These are phyloP conservation scores for Nicotiana paniculata DNA, from an alignment of 257 asterid genomes.

Conservation along the genomic window DNA sequence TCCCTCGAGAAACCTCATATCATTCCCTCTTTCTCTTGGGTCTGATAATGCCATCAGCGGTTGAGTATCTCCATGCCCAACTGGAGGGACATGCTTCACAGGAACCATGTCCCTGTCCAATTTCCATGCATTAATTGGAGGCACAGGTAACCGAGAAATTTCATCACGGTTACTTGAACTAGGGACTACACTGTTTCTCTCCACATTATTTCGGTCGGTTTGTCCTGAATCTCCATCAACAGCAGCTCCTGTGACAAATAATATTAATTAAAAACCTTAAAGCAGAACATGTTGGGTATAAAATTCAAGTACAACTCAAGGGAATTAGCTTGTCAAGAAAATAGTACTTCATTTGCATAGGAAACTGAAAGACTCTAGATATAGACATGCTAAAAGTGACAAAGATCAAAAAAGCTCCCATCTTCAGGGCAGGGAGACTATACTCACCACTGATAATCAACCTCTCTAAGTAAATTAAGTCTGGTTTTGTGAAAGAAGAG, in stretches of 20 bases:
- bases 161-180: conserved; percentile 52
- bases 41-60: conserved; percentile 36
- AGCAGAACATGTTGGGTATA: neutral
- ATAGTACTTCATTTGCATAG: neutral
- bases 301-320: neutral
- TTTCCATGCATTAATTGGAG: conserved; percentile 41
- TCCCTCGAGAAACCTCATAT: conserved; percentile 9
- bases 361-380: neutral
- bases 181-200: conserved; percentile 34
- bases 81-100: neutral
- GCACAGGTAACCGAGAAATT: conserved; percentile 27
- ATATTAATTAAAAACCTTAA: conserved; percentile 3
- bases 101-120: conserved; percentile 22
- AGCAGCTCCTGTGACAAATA: conserved; percentile 25
- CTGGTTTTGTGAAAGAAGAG: conserved; percentile 1
- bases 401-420: neutral
- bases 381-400: neutral
- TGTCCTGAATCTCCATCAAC: conserved; percentile 46
- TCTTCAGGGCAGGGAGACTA: neutral
- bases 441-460: neutral
- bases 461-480: neutral
- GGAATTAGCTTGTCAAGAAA: neutral
- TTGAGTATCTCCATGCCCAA: conserved; percentile 20
- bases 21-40: conserved; percentile 19
- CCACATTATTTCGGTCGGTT: conserved; percentile 32